phyloP scores from a whole-genome alignment of 306 rosid genomes.

The Castanea mollissima region DNA sequence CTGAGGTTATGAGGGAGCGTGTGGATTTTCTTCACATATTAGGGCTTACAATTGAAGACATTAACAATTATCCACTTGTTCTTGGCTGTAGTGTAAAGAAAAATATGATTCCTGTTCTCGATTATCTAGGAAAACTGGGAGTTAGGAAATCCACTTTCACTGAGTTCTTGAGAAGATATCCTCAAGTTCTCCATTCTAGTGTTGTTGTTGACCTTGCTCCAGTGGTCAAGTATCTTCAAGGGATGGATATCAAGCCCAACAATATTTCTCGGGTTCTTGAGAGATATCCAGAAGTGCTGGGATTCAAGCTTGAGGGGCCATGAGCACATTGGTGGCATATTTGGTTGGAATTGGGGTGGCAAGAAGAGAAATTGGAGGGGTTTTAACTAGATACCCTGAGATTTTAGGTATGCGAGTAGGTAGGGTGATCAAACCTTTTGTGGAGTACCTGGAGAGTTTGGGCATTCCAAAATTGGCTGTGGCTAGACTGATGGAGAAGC shows the following conservation, averaged over 20 bases:
- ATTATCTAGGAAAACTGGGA: slow-evolving; percentile 92
- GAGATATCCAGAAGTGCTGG: slow-evolving; percentile 81
- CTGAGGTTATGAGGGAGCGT: slow-evolving; percentile 89
- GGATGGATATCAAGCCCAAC: slow-evolving; percentile 80
- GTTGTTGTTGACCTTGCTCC: slow-evolving; percentile 90
- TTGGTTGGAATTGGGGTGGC: slow-evolving; percentile 85
- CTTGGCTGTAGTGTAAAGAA: slow-evolving; percentile 96
- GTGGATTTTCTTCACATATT: slow-evolving; percentile 82
- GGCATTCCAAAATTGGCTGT: slow-evolving; percentile 86
- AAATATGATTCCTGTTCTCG: slow-evolving; percentile 96
- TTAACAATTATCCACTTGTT: slow-evolving; percentile 89
- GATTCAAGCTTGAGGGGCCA: slow-evolving; percentile 97
- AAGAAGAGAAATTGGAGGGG: slow-evolving; percentile 84
- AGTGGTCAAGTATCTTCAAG: slow-evolving; percentile 84
- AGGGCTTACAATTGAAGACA: slow-evolving; percentile 81
- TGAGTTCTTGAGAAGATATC: slow-evolving; percentile 75
- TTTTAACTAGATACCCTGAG: slow-evolving; percentile 84
- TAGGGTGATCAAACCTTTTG: slow-evolving; percentile 82
- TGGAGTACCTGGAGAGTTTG: slow-evolving; percentile 72
- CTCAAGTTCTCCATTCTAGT: slow-evolving; percentile 94
- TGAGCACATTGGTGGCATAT: slow-evolving; percentile 95
- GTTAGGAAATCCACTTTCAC: slow-evolving; percentile 83
- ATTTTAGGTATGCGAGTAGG: slow-evolving; percentile 96
- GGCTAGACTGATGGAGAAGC: slow-evolving; percentile 85
- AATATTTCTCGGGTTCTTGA: slow-evolving; percentile 87